Evolutionary conservation across 495 filamentous ascomycete genomes (phyloP).

Genomic region (Hyaloscypha bicolor): DNA sequence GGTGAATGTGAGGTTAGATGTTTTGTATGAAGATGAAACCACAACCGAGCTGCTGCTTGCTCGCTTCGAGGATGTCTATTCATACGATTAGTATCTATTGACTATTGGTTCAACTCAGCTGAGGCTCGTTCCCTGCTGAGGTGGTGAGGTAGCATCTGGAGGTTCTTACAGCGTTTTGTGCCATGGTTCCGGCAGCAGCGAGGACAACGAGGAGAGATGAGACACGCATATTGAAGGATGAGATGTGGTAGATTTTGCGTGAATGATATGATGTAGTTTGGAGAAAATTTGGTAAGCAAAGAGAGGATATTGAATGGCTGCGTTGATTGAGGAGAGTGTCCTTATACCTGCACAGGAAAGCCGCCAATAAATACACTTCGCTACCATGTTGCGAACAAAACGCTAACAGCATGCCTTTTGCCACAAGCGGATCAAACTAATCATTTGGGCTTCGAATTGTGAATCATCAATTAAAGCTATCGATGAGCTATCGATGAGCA

Average conservation of each 20-base stretch:
- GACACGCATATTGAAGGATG: constrained; percentile 20
- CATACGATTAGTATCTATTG: constrained; percentile 1
- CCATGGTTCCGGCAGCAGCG: constrained; percentile 18
- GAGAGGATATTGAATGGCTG: neutral
- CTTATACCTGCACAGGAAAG: neutral
- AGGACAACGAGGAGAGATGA: constrained; percentile 25
- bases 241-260: neutral
- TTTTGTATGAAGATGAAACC: constrained; percentile 13
- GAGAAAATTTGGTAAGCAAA: neutral
- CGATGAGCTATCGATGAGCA: neutral
- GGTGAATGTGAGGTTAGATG: constrained; percentile 9
- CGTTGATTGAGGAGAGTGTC: neutral
- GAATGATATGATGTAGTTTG: neutral
- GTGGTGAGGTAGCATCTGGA: neutral
- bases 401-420: neutral
- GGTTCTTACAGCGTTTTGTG: constrained; percentile 15
- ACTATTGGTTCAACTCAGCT: neutral
- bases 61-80: constrained; percentile 13
- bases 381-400: constrained; percentile 6
- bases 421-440: neutral
- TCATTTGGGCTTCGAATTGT: neutral
- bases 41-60: neutral
- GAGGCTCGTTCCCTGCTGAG: neutral
- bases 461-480: too few relatives aligned
- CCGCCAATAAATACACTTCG: neutral